Evolutionary conservation across 1,284 basidiomycete genomes (phyloP).

Genomic region (Mycena sp.): DNA sequence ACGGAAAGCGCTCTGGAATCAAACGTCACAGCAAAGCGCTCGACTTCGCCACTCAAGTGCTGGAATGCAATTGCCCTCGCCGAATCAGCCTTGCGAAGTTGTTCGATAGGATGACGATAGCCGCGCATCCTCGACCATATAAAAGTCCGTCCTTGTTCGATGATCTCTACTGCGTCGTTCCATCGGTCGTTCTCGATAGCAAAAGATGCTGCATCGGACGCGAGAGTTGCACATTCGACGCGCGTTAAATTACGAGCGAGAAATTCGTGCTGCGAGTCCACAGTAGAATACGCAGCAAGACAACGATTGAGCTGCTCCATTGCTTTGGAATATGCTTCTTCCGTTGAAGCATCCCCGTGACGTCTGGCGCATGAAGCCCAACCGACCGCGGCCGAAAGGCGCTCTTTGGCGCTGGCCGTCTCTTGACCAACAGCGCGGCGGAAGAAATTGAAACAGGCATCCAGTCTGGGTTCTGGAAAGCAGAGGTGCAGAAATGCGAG

Average conservation of each 20-base stretch:
- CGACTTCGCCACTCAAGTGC: neutral
- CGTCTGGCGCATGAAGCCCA: neutral
- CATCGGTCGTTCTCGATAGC: neutral
- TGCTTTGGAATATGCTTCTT: neutral
- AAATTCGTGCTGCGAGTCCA: neutral
- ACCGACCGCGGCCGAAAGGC: neutral
- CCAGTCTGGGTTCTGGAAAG: no score
- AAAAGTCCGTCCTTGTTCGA: neutral
- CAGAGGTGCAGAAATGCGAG: no score
- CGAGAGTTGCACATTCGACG: neutral
- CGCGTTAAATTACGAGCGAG: neutral
- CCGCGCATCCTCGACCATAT: constrained; percentile 7
- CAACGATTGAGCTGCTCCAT: neutral
- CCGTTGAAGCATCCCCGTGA: neutral
- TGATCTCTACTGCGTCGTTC: neutral
- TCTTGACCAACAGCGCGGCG: neutral
- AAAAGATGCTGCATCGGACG: neutral
- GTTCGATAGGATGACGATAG: neutral
- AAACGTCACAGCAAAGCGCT: neutral
- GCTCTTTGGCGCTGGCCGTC: neutral
- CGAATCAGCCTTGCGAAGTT: neutral
- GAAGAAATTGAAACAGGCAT: neutral
- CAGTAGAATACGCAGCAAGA: neutral
- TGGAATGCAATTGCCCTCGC: neutral
- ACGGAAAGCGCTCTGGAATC: neutral